phyloP scores from a whole-genome alignment of 2,329 filamentous ascomycete species.

The Sclerotinia glacialis region DNA sequence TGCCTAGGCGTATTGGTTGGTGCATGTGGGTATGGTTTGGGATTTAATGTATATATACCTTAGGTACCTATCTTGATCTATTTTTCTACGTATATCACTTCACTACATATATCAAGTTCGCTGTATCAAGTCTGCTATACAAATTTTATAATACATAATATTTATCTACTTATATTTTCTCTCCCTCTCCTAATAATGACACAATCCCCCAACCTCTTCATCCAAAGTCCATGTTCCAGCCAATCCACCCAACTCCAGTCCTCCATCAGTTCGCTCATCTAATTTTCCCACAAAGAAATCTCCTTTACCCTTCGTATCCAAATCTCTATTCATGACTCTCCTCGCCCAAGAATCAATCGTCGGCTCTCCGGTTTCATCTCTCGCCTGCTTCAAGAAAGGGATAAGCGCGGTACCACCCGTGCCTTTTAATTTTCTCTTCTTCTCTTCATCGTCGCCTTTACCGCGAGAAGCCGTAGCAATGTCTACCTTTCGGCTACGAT shows the following conservation, averaged over 20 bases:
- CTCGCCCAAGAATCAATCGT: constrained; percentile 67
- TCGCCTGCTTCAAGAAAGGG: constrained; percentile 91
- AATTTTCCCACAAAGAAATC: constrained; percentile 59
- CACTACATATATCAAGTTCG: too few species aligned
- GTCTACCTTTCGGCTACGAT: constrained; percentile 54
- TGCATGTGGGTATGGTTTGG: too few species aligned
- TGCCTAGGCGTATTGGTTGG: too few species aligned
- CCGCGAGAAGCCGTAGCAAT: constrained; percentile 56
- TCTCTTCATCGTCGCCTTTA: constrained; percentile 43
- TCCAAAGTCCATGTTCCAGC: constrained; percentile 89
- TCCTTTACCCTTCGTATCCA: constrained; percentile 43
- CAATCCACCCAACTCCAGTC: constrained; percentile 59
- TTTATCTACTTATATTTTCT: too few species aligned
- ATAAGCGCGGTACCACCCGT: constrained; percentile 94
- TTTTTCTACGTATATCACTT: too few species aligned
- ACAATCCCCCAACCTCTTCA: constrained; percentile 63
- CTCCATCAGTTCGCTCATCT: constrained; percentile 42
- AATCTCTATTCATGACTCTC: constrained; percentile 40
- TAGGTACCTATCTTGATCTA: too few species aligned
- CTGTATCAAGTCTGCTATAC: too few species aligned
- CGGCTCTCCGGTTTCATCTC: constrained; percentile 92
- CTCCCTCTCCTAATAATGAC: constrained; percentile 36
- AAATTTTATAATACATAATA: too few species aligned
- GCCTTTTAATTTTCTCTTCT: constrained; percentile 66
- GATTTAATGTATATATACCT: too few species aligned